phyloP scores from a whole-genome alignment of 2,329 filamentous ascomycete species.

The Venturia nashicola region DNA sequence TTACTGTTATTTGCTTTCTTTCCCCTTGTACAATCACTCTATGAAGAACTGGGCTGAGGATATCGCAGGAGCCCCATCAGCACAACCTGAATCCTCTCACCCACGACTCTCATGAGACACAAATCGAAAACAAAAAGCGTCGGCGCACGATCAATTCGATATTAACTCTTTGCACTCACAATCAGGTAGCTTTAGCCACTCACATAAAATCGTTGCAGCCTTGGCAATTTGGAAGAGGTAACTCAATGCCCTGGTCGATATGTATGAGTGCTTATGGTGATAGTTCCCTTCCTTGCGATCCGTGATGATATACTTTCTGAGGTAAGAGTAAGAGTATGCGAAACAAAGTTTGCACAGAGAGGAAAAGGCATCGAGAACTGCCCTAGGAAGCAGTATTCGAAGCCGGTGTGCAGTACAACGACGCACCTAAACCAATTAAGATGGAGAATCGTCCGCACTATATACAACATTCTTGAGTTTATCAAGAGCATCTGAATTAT shows the following conservation, averaged over 20 bases:
- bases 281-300: not conserved
- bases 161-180: constrained; percentile 1
- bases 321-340: not conserved
- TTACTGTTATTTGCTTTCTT: not conserved
- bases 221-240: not conserved
- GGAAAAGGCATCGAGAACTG: not conserved
- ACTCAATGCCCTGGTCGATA: not conserved
- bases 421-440: not conserved
- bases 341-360: not conserved
- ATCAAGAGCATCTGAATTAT: not conserved
- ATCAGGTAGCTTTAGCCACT: constrained; percentile 1
- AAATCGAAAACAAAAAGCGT: not conserved
- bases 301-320: not conserved
- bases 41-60: constrained; percentile 4
- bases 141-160: not conserved
- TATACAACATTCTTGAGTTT: not conserved
- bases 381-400: not conserved
- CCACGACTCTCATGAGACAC: constrained; percentile 1
- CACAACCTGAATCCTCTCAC: not conserved
- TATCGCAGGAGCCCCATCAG: not conserved
- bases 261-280: not conserved
- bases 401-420: not conserved
- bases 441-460: too few relatives aligned
- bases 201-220: not conserved
- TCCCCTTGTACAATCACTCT: not conserved